Conservation (phyloP, 75 land plant species). For the Selaginella tamariscina region DNA sequence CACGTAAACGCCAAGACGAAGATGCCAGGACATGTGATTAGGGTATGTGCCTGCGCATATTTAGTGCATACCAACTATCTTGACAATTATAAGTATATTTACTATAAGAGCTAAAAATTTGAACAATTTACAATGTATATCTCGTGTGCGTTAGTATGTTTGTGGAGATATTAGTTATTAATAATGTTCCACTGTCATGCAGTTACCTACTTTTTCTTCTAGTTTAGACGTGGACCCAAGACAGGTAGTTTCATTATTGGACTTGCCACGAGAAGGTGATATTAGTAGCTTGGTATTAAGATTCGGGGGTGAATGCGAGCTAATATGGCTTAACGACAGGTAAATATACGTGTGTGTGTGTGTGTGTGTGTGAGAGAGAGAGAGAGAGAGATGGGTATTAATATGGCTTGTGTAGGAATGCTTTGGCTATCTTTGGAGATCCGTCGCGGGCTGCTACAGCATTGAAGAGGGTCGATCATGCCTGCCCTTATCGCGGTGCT, state of each 20-base stretch:
- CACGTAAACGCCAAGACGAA: slow-evolving; percentile 82
- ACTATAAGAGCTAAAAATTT: no score
- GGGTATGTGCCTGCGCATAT: neutral
- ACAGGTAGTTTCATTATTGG: slow-evolving; percentile 74
- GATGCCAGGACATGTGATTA: slow-evolving; percentile 37
- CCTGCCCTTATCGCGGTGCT: slow-evolving; percentile 76
- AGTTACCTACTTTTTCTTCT: slow-evolving; percentile 53
- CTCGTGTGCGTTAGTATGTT: no score
- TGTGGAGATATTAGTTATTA: no score
- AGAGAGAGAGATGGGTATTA: no score
- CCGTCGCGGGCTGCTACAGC: slow-evolving; percentile 94
- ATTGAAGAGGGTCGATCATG: slow-evolving; percentile 75
- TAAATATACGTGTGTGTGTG: no score
- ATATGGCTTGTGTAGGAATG: no score
- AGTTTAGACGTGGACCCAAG: slow-evolving; percentile 90
- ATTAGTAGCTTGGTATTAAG: slow-evolving; percentile 76
- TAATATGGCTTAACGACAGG: slow-evolving; percentile 96
- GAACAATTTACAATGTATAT: no score
- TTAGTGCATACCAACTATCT: no score
- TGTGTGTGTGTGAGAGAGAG: no score
- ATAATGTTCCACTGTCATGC: no score
- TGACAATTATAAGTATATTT: no score
- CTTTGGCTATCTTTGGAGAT: slow-evolving; percentile 78
- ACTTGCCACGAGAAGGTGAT: slow-evolving; percentile 88
- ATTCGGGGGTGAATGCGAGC: slow-evolving; percentile 96